Percentiles rank a stretch among this genome's conserved stretches.
These are phyloP conservation scores for Russula earlei DNA, from an alignment of 768 basidiomycete genomes.

Conservation along the genomic window DNA sequence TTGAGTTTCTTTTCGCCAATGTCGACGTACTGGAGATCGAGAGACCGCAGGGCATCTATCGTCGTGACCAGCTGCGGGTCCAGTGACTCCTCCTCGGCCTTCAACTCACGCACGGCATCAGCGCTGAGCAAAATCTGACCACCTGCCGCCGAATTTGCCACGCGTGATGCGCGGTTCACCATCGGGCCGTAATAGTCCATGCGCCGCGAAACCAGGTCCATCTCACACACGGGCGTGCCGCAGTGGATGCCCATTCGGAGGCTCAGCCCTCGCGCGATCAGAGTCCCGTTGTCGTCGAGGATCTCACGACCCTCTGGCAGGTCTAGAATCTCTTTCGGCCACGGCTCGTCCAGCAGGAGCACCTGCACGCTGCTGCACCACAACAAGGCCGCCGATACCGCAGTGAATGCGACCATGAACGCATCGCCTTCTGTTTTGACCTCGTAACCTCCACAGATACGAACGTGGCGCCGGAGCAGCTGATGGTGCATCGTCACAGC, in stretches of 20 bases:
- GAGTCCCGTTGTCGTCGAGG: slow-evolving; percentile 49
- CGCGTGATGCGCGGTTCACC: slow-evolving; percentile 88
- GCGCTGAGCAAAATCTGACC: slow-evolving; percentile 91
- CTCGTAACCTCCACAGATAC: slow-evolving; percentile 92
- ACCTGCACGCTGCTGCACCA: slow-evolving; percentile 86
- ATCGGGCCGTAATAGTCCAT: slow-evolving; percentile 99
- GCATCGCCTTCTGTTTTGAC: slow-evolving; percentile 99
- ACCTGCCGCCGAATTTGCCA: slow-evolving; percentile 73
- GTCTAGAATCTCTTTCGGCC: slow-evolving; percentile 92
- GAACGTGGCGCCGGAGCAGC: slow-evolving; percentile 73
- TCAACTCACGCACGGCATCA: slow-evolving; percentile 77
- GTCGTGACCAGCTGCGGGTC: slow-evolving; percentile 32
- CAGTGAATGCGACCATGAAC: slow-evolving; percentile 98
- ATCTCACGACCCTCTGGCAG: slow-evolving; percentile 84
- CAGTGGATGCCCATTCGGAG: slow-evolving; percentile 98
- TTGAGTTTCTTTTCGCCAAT: slow-evolving; percentile 91
- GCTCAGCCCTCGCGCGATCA: slow-evolving; percentile 81
- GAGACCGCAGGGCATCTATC: slow-evolving; percentile 63
- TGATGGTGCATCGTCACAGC: slow-evolving; percentile 88
- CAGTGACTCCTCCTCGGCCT: slow-evolving; percentile 43
- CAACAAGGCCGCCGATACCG: slow-evolving; percentile 74
- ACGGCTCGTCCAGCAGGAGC: slow-evolving; percentile 68
- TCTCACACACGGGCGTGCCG: slow-evolving; percentile 81
- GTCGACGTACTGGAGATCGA: slow-evolving; percentile 60
- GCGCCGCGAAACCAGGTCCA: slow-evolving; percentile 67